Conservation (phyloP, 2,329 filamentous ascomycete species). For the Daldinia sp. region DNA sequence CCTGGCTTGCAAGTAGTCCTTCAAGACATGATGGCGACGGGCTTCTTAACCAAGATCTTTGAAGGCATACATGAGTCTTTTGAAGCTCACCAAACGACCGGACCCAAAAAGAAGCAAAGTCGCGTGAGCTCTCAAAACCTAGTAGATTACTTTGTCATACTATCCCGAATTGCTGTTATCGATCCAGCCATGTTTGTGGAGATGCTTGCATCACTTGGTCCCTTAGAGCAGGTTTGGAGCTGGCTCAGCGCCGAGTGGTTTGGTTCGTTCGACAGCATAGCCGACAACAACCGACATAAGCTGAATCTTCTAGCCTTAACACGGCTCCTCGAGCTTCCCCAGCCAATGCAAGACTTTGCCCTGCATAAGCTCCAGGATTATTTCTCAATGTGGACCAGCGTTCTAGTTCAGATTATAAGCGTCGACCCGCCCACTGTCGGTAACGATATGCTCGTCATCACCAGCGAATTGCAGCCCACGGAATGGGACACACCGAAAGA, state of each 20-base stretch:
- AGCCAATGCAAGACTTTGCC: slow-evolving; percentile 64
- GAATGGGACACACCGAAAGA: slow-evolving; percentile 67
- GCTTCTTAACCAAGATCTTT: slow-evolving; percentile 70
- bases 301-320: slow-evolving; percentile 77
- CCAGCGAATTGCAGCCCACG: slow-evolving; percentile 49
- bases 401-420: slow-evolving; percentile 71
- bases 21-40: slow-evolving; percentile 69
- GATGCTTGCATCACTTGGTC: slow-evolving; percentile 58
- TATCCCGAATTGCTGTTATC: slow-evolving; percentile 79
- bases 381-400: slow-evolving; percentile 77
- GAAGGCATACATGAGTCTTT: slow-evolving; percentile 72
- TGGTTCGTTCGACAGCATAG: slow-evolving; percentile 71
- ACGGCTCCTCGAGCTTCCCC: slow-evolving; percentile 71
- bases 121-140: slow-evolving; percentile 78
- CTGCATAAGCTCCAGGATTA: slow-evolving; percentile 74
- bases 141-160: slow-evolving; percentile 84
- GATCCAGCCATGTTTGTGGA: slow-evolving; percentile 74
- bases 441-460: slow-evolving; percentile 62
- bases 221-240: slow-evolving; percentile 61
- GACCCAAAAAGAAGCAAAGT: slow-evolving; percentile 75
- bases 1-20: slow-evolving; percentile 69
- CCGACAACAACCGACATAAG: slow-evolving; percentile 71
- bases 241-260: slow-evolving; percentile 74
- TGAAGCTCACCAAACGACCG: slow-evolving; percentile 81
- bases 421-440: slow-evolving; percentile 54